Base-by-base conservation (phyloP, 352 stramenopile genomes). In the Globisporangium viniferum region DNA sequence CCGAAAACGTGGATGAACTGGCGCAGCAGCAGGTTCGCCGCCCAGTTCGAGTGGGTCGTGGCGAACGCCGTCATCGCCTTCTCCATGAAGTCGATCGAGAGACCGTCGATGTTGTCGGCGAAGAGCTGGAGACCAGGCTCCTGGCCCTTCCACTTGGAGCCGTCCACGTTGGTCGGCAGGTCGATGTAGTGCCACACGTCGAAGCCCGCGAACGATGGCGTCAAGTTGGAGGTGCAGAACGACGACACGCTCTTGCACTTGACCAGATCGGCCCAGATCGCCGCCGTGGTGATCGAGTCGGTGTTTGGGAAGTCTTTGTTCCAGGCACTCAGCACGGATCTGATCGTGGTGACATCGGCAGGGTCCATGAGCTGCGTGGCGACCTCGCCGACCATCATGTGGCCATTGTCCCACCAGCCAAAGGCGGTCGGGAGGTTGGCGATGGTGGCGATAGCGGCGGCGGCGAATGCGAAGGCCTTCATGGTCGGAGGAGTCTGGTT, bases 1-100 rank as follows among this genome's bases (percentile, higher is more conserved):
- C 76, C 82, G 53, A 90, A 80, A 68, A 90, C 80, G 73, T 91
- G 83, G 70, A 91, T 85, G 73, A 91, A 85, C 73, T 90, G 79
- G 29, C 83, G 83, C 14, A 91, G 58, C 48, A 79, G 71, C 8
- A 89, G 56, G 33, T 90, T 90, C 57, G 74, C 76, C 5, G 78
- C 73, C 81, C 81, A 90, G 59, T 77, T 74, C 5, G 81, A 90
- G 67, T 88, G 77, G 46, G 81, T 88, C 46, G 79, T 87, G 66
- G 74, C 75, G 68, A 90, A 81, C 4, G 81, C 80, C 68, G 70
- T 71, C 12, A 90, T 35, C 5, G 72, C 70, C 31, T 73, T 73
- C 48, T 84, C 73, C 27, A 88, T 71, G 10, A 87, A 73, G 5
- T 77, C 69, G 1, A 81, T 61, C 2, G 74, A 81, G 5, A 84